These are phyloP conservation scores for Ceratocystis alfenasii DNA, from an alignment of 2,329 filamentous ascomycete species.

Conservation along the genomic window DNA sequence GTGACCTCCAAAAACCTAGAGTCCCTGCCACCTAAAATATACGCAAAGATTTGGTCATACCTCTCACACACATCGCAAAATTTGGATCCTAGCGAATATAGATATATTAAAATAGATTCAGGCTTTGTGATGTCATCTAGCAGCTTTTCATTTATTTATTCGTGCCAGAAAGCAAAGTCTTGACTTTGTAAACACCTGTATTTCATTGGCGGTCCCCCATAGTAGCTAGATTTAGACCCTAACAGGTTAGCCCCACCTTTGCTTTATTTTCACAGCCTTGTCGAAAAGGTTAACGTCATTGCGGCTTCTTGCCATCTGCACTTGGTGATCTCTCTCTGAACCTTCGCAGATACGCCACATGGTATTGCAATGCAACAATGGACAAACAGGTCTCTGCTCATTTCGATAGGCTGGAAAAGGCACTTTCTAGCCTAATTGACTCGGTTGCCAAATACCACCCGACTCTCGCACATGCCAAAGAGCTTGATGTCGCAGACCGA, in stretches of 20 bases:
- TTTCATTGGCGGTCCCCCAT: neutral
- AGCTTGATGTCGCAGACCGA: constrained; percentile 58
- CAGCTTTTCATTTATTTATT: too few relatives aligned
- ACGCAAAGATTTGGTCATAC: neutral
- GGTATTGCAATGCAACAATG: constrained; percentile 35
- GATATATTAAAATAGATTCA: too few relatives aligned
- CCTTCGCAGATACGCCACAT: neutral
- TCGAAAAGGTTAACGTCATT: neutral
- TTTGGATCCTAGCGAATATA: neutral
- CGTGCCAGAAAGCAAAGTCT: neutral
- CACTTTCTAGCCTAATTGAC: constrained; percentile 58
- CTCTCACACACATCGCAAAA: neutral
- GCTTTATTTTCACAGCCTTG: neutral
- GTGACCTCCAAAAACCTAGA: neutral
- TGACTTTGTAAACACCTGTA: neutral
- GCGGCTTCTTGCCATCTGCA: neutral
- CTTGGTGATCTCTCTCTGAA: neutral
- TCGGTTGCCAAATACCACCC: constrained; percentile 76
- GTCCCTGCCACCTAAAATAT: neutral
- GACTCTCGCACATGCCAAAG: constrained; percentile 51
- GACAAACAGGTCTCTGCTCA: constrained; percentile 49
- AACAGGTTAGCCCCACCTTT: neutral
- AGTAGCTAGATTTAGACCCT: neutral
- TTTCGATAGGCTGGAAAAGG: constrained; percentile 55
- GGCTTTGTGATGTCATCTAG: too few relatives aligned